Percentiles rank a stretch among this genome's conserved stretches.
Evolutionary conservation across 768 basidiomycete genomes (phyloP).

Genomic region (Mycena vitilis): DNA sequence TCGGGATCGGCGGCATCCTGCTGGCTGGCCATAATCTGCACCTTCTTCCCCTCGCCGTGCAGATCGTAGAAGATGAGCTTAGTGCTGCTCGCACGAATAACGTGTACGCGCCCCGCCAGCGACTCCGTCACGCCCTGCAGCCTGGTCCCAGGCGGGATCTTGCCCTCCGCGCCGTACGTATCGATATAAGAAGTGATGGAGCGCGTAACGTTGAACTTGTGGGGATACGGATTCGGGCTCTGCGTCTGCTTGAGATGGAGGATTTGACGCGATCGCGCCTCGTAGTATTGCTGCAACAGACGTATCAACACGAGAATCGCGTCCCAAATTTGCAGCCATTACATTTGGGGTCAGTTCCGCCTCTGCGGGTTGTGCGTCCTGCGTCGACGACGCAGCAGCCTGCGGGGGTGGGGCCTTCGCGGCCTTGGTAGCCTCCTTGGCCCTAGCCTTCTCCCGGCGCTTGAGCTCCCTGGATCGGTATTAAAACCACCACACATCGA

Average conservation of each 20-base stretch:
- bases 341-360: constrained; percentile 94
- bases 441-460: constrained; percentile 88
- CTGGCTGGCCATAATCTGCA: constrained; percentile 94
- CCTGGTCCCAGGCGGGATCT: constrained; percentile 75
- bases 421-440: constrained; percentile 84
- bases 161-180: constrained; percentile 78
- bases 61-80: constrained; percentile 97
- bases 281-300: constrained; percentile 91
- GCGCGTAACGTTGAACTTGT: constrained; percentile 94
- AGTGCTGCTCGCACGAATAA: constrained; percentile 82
- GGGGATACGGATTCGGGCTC: constrained; percentile 95
- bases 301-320: constrained; percentile 13
- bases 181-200: constrained; percentile 82
- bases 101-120: constrained; percentile 93
- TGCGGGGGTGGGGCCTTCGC: constrained; percentile 59
- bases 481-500: constrained; percentile 30
- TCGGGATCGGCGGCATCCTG: constrained; percentile 79
- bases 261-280: constrained; percentile 90
- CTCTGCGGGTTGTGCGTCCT: constrained; percentile 63
- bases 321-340: constrained; percentile 23
- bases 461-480: constrained; percentile 83
- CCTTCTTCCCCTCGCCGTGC: constrained; percentile 90
- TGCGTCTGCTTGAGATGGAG: constrained; percentile 86
- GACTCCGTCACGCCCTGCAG: constrained; percentile 67
- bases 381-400: constrained; percentile 48